A percentile compares a stretch with the other conserved stretches of the same genome.
These are phyloP conservation scores for Peribolospora kevripleyi DNA, from an alignment of 768 basidiomycete species.

Conservation along the genomic window DNA sequence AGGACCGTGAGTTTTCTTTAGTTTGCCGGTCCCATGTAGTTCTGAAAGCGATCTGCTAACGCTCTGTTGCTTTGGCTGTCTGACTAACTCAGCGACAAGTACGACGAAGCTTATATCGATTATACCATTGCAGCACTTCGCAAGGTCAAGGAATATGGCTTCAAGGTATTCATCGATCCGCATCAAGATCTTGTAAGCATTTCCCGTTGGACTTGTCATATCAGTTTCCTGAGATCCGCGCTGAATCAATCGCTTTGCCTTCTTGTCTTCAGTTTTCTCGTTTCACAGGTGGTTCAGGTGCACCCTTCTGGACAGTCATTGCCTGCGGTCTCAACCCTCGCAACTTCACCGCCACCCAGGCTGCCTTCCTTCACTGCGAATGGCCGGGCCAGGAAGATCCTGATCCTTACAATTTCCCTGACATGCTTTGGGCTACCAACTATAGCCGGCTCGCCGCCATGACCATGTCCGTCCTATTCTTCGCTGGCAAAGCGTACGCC, in stretches of 20 bases:
- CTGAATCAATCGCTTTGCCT: not conserved
- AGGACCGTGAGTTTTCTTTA: constrained; percentile 52
- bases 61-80: too few species aligned
- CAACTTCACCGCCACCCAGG: constrained; percentile 59
- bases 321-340: constrained; percentile 77
- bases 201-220: too few species aligned
- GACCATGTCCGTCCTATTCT: constrained; percentile 86
- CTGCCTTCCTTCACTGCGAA: constrained; percentile 70
- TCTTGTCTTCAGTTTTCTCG: constrained; percentile 52
- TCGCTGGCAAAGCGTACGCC: constrained; percentile 66
- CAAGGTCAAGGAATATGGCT: constrained; percentile 78
- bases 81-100: constrained; percentile 38
- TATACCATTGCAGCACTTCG: constrained; percentile 66
- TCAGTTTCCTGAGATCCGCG: too few species aligned
- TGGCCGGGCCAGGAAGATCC: constrained; percentile 41
- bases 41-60: not conserved
- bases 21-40: not conserved
- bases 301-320: constrained; percentile 73
- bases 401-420: constrained; percentile 50
- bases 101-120: constrained; percentile 77
- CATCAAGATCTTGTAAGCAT: constrained; percentile 75
- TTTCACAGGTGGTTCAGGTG: constrained; percentile 80
- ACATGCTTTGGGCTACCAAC: constrained; percentile 93
- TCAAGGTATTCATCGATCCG: constrained; percentile 77
- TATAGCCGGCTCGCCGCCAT: constrained; percentile 69